These are phyloP conservation scores for Xerocomellus intermedius DNA, from an alignment of 768 basidiomycete species.

Conservation along the genomic window DNA sequence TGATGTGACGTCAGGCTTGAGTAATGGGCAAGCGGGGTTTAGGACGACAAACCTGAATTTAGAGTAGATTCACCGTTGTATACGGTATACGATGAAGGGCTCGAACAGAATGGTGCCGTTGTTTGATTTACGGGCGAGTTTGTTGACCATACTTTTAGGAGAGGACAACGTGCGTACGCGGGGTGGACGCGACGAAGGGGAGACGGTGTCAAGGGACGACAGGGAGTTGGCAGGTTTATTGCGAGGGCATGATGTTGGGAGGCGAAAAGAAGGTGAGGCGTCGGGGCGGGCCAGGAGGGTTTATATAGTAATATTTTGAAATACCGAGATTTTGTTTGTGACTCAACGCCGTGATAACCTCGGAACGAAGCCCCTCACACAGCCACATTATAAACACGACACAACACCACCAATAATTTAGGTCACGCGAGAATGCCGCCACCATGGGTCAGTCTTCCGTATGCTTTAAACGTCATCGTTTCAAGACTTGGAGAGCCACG, in stretches of 20 bases:
- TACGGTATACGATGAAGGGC: conserved; percentile 84
- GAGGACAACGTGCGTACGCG: conserved; percentile 28
- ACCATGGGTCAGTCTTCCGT: conserved; percentile 5
- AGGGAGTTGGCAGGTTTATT: conserved; percentile 15
- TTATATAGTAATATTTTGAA: conserved; percentile 46
- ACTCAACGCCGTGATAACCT: conserved; percentile 32
- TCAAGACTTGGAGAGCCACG: too few species aligned
- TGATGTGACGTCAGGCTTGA: conserved; percentile 6
- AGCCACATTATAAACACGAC: conserved; percentile 26
- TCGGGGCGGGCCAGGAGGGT: conserved; percentile 21
- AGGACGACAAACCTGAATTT: conserved; percentile 18
- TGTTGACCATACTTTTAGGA: conserved; percentile 74
- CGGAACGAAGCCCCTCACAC: conserved; percentile 31
- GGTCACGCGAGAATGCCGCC: conserved; percentile 27
- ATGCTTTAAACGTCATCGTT: too few species aligned
- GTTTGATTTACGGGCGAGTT: conserved; percentile 75
- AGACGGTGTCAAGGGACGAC: conserved; percentile 10
- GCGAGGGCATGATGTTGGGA: conserved; percentile 40
- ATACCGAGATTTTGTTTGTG: conserved; percentile 31
- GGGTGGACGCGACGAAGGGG: conserved; percentile 22
- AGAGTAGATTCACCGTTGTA: conserved; percentile 53
- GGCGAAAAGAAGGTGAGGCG: conserved; percentile 24
- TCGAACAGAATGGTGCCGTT: conserved; percentile 87
- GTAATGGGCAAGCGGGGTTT: too few species aligned
- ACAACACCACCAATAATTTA: conserved; percentile 17